These are phyloP conservation scores for Thuidium tamariscinum DNA, from an alignment of 225 moss, liverwort and hornwort genomes.

Conservation along the genomic window DNA sequence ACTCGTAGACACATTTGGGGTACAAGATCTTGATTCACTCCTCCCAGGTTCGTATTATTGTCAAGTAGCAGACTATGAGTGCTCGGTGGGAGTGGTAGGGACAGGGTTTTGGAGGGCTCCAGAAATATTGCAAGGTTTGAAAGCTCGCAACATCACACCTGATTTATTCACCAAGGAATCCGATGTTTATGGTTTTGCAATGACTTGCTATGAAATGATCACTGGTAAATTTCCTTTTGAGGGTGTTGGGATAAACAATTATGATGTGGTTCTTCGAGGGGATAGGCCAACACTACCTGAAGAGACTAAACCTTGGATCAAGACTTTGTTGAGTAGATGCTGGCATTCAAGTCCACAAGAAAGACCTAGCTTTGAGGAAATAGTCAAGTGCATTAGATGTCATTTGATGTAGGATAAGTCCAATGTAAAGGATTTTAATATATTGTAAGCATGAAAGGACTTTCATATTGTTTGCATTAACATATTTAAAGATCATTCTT, in stretches of 20 bases:
- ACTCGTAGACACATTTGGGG: neutral
- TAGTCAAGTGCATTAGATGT: neutral
- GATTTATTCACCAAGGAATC: neutral
- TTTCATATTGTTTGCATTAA: neutral
- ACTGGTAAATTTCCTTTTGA: neutral
- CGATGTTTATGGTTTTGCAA: neutral
- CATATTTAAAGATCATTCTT: no score
- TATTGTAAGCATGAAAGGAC: no score
- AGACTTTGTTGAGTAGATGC: neutral
- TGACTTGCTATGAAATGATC: neutral
- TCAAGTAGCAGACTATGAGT: neutral
- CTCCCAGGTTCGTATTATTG: accelerated
- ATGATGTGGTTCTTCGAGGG: neutral
- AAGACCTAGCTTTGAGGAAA: neutral
- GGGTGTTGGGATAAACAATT: neutral
- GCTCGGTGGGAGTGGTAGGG: neutral
- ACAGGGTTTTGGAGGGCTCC: neutral
- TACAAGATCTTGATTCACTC: neutral
- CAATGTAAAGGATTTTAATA: no score
- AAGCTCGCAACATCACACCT: neutral
- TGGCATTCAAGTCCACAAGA: neutral
- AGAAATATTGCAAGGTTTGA: neutral
- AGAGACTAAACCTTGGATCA: neutral
- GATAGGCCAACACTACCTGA: neutral
- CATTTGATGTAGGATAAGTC: neutral